A percentile compares a stretch with the other conserved stretches of the same genome.
Evolutionary conservation across 225 moss, liverwort and hornwort genomes (phyloP).

Genomic region (Physcomitrium patens): DNA sequence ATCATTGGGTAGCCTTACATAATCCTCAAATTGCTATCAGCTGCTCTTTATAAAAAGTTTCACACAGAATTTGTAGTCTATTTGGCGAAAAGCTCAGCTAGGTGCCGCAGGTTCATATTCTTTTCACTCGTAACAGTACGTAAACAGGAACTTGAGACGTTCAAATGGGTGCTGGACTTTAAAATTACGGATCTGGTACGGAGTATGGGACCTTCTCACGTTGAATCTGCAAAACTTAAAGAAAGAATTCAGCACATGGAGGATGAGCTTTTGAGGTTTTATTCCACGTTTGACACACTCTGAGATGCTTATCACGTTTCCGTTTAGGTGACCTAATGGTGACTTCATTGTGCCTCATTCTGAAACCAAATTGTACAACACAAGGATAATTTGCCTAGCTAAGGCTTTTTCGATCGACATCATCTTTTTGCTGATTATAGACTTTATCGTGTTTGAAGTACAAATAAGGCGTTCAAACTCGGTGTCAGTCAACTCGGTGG

Average conservation of each 20-base stretch:
- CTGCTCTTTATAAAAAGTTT: not conserved
- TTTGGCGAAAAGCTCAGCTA: no score
- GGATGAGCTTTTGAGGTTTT: slow-evolving; percentile 64
- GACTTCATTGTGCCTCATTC: not conserved
- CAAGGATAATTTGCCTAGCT: not conserved
- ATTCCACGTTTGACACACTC: not conserved
- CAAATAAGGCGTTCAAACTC: not conserved
- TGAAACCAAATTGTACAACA: not conserved
- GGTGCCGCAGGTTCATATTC: not conserved
- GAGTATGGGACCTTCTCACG: slow-evolving; percentile 69
- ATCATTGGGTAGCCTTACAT: no score
- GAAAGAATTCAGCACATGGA: slow-evolving; percentile 74
- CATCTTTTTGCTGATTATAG: not conserved
- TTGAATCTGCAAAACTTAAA: slow-evolving; percentile 58
- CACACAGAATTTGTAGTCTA: not conserved
- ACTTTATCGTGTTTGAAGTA: not conserved
- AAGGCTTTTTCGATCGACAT: not conserved
- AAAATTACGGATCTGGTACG: slow-evolving; percentile 74
- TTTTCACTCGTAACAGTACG: not conserved
- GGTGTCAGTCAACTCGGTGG: not conserved
- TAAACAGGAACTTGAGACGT: slow-evolving; percentile 81
- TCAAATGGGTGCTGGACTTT: slow-evolving; percentile 83
- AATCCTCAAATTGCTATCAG: not conserved
- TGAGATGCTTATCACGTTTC: not conserved
- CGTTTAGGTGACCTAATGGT: not conserved